Evolutionary conservation across 441 rosid species (phyloP), one percentile per base, ranked within the genome.

Genomic region (Adansonia grandidieri): DNA sequence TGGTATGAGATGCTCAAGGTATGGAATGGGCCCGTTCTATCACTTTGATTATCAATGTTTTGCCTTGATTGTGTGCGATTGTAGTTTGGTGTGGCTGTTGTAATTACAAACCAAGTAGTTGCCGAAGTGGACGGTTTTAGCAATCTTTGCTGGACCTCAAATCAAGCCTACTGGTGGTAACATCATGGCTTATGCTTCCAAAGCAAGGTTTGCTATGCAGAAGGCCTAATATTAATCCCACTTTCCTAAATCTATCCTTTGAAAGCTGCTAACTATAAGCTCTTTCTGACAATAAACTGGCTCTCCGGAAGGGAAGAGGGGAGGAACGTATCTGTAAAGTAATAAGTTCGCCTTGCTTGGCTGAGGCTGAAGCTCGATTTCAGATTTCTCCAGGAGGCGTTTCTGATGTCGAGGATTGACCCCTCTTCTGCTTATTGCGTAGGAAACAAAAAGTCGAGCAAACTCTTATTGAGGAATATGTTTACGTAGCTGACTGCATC

Each of bases 101-200:
- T 96, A 48, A 94, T 96, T 60, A 94, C 98, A 6, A 94, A 94
- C 83, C 99, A 96, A 86, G 97, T 96, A 61, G 99, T 96, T 63
- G 97, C 98, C 24, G 98, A 96, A 88, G 98, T 96, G 70, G 99
- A 96, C 81, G 98, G 98, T 70, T 92, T 92, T 98, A 67, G 97
- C 97, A 63, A 78, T 96, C 71, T 96, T 96, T 71, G 96, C 93
- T 5, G 99, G 99, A n/a, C 99, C 99, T 77, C 99, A 96, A 73
- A 87, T 91, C 80, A 94, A 94, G 86, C 99, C 97, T 22, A 96
- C 92, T 42, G 99, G 97, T 72, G 98, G 99, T 51, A 92, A 94
- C 82, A 96, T 96, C 67, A 92, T 96, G 97, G 97, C 99, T 66
- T 97, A 96, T 88, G 98, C 99, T 78, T 91, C 99, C 54, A 96